phyloP scores from a whole-genome alignment of 169 alveolate genomes.

The Cryptosporidium tyzzeri region DNA sequence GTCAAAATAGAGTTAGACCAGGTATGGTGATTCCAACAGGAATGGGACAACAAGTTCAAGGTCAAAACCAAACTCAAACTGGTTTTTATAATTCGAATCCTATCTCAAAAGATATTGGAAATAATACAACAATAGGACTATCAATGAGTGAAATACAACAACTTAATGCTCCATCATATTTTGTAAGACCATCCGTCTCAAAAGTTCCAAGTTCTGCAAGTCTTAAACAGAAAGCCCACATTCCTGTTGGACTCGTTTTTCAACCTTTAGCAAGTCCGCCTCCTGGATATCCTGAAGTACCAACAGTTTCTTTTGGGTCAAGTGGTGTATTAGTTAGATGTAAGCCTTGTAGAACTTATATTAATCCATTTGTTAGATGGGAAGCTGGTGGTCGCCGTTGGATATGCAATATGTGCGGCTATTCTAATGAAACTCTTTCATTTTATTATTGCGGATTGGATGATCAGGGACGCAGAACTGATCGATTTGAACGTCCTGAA shows the following conservation, averaged over 20 bases:
- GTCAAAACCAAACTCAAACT: conserved; percentile 13
- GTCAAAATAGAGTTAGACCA: conserved; percentile 6
- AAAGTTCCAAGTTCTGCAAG: conserved; percentile 79
- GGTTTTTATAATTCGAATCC: conserved; percentile 32
- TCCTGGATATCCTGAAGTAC: conserved; percentile 88
- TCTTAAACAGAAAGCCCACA: conserved; percentile 84
- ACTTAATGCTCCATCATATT: conserved; percentile 65
- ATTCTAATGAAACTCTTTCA: conserved; percentile 91
- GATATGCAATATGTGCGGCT: conserved; percentile 96
- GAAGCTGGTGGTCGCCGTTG: conserved; percentile 95
- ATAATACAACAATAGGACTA: background rate
- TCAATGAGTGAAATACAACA: conserved; percentile 57
- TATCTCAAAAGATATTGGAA: conserved; percentile 7
- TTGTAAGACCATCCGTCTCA: conserved; percentile 70
- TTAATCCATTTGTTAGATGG: conserved; percentile 96
- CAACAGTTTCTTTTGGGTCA: conserved; percentile 89
- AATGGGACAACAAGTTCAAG: conserved; percentile 1
- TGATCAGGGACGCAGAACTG: conserved; percentile 87
- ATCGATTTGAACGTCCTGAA: conserved; percentile 90
- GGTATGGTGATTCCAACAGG: conserved; percentile 15
- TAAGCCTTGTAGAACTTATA: conserved; percentile 92
- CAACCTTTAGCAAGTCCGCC: conserved; percentile 87
- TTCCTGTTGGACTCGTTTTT: conserved; percentile 85
- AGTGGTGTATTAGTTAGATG: conserved; percentile 90
- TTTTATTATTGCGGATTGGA: conserved; percentile 77